Evolutionary conservation across 2,329 filamentous ascomycete genomes (phyloP).

Genomic region (Alternaria sp.): DNA sequence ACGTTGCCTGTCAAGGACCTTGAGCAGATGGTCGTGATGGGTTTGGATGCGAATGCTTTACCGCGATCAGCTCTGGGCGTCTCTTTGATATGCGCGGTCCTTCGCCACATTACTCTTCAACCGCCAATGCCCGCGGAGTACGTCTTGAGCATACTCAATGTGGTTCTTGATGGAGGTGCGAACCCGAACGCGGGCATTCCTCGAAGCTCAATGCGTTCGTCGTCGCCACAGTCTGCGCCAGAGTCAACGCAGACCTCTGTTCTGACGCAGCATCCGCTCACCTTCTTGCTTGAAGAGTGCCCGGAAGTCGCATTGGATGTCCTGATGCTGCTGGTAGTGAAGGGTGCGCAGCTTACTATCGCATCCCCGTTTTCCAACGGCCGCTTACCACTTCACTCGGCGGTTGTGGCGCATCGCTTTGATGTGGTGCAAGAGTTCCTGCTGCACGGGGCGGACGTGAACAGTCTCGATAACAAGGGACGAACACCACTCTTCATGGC

Average conservation of each 20-base stretch:
- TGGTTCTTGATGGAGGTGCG: conserved; percentile 22
- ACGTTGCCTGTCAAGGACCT: conserved; percentile 31
- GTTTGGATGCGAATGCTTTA: conserved; percentile 29
- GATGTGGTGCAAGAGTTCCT: conserved; percentile 36
- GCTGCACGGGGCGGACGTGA: conserved; percentile 19
- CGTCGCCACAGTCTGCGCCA: conserved; percentile 13
- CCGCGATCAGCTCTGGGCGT: conserved; percentile 19
- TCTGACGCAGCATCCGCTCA: conserved; percentile 25
- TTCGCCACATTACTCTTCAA: conserved; percentile 24
- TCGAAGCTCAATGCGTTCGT: conserved; percentile 12
- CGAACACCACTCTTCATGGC: conserved; percentile 34
- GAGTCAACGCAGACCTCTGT: conserved; percentile 10
- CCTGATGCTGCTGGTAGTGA: conserved; percentile 27
- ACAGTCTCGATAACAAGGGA: conserved; percentile 20
- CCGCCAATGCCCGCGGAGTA: conserved; percentile 24
- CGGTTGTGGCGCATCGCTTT: conserved; percentile 29
- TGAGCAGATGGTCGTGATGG: conserved; percentile 29
- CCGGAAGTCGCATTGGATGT: conserved; percentile 29
- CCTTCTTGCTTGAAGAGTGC: conserved; percentile 33
- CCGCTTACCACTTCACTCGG: conserved; percentile 36
- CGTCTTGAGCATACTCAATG: conserved; percentile 23
- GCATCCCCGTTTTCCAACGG: conserved; percentile 31
- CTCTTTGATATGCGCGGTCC: conserved; percentile 32
- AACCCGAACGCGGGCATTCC: conserved; percentile 28
- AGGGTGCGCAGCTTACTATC: conserved; percentile 25